Conservation (phyloP, 2,329 filamentous ascomycete genomes). For the Emergomyces orientalis region DNA sequence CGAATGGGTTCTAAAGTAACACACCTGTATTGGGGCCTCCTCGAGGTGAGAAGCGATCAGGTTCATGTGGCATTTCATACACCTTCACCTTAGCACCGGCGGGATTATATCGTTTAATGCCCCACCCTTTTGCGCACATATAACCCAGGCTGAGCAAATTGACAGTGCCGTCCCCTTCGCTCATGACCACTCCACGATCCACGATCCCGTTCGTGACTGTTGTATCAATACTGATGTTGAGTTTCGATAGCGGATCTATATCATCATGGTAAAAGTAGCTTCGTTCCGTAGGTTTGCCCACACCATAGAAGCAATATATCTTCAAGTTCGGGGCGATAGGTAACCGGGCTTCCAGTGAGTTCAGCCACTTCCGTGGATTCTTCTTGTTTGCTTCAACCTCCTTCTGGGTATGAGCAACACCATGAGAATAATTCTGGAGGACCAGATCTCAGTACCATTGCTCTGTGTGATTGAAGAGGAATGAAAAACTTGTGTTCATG, state of each 20-base stretch:
- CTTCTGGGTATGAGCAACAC: slow-evolving; percentile 66
- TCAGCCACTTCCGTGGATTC: slow-evolving; percentile 81
- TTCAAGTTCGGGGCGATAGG: slow-evolving; percentile 83
- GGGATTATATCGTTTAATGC: slow-evolving; percentile 87
- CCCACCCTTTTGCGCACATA: slow-evolving; percentile 95
- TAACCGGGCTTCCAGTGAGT: slow-evolving; percentile 83
- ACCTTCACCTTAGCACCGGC: slow-evolving; percentile 70
- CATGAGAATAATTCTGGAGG: slow-evolving; percentile 70
- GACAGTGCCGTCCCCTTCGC: slow-evolving; percentile 92
- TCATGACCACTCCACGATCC: slow-evolving; percentile 89
- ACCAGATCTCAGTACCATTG: slow-evolving; percentile 75
- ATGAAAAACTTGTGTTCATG: slow-evolving; percentile 63
- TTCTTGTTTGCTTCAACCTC: slow-evolving; percentile 76
- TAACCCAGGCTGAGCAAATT: slow-evolving; percentile 87
- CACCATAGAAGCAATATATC: slow-evolving; percentile 93
- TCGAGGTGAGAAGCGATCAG: slow-evolving; percentile 79
- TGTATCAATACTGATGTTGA: slow-evolving; percentile 46
- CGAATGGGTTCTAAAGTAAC: background rate
- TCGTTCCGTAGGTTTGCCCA: slow-evolving; percentile 87
- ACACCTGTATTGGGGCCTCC: slow-evolving; percentile 55
- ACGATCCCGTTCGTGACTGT: slow-evolving; percentile 38
- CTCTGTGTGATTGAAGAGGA: slow-evolving; percentile 68
- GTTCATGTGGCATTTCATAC: slow-evolving; percentile 94
- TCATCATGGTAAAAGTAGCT: slow-evolving; percentile 84
- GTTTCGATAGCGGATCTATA: slow-evolving; percentile 50